Evolutionary conservation across 2,329 filamentous ascomycete species (phyloP).

Genomic region (Ceratocystis alfenasii): DNA sequence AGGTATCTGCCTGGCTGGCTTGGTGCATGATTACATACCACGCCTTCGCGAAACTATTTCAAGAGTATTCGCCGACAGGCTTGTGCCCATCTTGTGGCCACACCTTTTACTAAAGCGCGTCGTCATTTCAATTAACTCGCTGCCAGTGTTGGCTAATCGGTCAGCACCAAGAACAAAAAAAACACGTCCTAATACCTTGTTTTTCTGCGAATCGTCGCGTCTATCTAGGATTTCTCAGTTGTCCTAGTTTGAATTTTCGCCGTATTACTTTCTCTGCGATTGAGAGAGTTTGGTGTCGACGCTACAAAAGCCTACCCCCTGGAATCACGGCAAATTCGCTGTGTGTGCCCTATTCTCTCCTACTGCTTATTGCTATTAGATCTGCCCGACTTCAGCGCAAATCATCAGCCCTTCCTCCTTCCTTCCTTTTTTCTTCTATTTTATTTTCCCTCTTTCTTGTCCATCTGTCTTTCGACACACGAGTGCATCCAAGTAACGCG

Average conservation of each 20-base stretch:
- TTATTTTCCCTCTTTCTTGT: not conserved
- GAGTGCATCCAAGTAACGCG: not conserved
- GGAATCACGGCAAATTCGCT: not conserved
- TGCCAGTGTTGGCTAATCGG: not conserved
- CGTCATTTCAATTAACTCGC: not conserved
- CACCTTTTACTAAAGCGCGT: slow-evolving; percentile 1
- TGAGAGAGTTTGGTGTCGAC: slow-evolving; percentile 5
- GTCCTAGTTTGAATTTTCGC: not conserved
- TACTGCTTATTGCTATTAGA: not conserved
- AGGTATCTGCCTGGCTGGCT: not conserved
- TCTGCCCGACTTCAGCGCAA: not conserved
- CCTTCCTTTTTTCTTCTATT: not conserved
- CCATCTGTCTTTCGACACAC: not conserved
- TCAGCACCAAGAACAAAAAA: not conserved
- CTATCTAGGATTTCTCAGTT: not conserved
- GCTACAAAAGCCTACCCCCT: not conserved
- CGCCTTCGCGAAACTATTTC: not conserved
- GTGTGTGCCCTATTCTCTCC: slow-evolving; percentile 1
- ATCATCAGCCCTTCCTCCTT: not conserved
- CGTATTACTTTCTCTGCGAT: not conserved
- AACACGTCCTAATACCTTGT: not conserved
- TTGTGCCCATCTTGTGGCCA: not conserved
- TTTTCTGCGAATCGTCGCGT: not conserved
- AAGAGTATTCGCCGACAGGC: not conserved
- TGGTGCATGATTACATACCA: not conserved